A percentile compares a stretch with the other conserved stretches of the same genome.
Evolutionary conservation across 257 asterid genomes (phyloP).

Genomic region (Coffea canephora): DNA sequence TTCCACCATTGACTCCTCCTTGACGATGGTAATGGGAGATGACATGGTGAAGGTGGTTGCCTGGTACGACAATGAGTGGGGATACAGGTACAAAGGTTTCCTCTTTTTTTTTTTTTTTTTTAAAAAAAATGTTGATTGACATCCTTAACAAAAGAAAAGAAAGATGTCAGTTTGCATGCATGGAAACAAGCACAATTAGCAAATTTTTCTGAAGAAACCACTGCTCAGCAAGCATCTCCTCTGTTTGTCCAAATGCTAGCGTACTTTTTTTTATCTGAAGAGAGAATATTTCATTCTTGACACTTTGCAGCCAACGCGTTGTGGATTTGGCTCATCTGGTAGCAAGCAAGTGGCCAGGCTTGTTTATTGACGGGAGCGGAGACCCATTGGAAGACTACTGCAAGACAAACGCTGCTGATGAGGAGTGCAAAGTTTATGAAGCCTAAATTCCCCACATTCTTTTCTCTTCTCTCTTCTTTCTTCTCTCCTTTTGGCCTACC

Average conservation of each 20-base stretch:
- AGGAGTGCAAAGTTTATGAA: slow-evolving; percentile 88
- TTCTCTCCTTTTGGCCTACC: background rate
- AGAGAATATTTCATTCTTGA: background rate
- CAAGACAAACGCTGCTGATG: slow-evolving; percentile 67
- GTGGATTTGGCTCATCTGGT: slow-evolving; percentile 93
- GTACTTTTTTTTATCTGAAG: background rate
- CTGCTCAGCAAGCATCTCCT: too few species aligned
- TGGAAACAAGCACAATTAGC: too few species aligned
- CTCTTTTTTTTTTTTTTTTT: background rate
- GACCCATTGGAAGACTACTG: slow-evolving; percentile 88
- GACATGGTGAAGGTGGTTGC: slow-evolving; percentile 99
- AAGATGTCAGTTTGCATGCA: too few species aligned
- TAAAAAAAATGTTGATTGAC: too few species aligned
- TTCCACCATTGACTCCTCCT: slow-evolving; percentile 71
- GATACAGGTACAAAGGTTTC: slow-evolving; percentile 59
- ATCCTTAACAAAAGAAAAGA: too few species aligned
- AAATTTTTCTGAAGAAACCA: too few species aligned
- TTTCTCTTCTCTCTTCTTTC: background rate
- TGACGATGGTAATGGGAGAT: slow-evolving; percentile 98
- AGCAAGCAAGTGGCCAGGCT: slow-evolving; percentile 80
- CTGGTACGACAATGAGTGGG: slow-evolving; percentile 99
- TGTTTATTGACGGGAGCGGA: slow-evolving; percentile 49
- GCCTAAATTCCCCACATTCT: slow-evolving; percentile 22
- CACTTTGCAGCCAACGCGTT: slow-evolving; percentile 75
- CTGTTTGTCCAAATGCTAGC: too few species aligned